Base-by-base conservation (phyloP, 495 filamentous ascomycete species). In the Entonaema liquescens region DNA sequence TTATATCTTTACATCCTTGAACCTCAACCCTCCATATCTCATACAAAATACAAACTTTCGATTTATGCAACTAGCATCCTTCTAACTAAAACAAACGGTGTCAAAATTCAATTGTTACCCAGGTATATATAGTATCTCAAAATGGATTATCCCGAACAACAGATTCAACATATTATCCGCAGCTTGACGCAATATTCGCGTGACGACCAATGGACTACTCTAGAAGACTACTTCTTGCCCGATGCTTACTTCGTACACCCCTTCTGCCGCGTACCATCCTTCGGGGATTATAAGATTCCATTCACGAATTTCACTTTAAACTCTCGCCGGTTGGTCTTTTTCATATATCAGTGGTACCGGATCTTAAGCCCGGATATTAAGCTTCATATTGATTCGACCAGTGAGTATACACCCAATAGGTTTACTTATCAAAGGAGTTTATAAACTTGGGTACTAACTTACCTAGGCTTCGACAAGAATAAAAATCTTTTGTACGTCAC, bases 341-440 rank as follows among this genome's bases (percentile, higher is more conserved):
- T 85, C 62, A 90, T 97, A 38, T 95, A 90, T 70, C 91, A 90
- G 66, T 97, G 93, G 91, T 95, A 96, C 78, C 93, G 93, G 75
- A 89, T 95, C 70, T 82, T 96, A 75, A 91, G 87, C 36, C 93
- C 93, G 1, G 80, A 82, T n/a, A 92, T 94, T 52, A 80, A 88
- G 23, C 70, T 94, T n/a, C 75, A 86, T 0, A 81, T 97, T 9
- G 83, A 92, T 64, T 92, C 90, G 13, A 79, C 90, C 23, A 89
- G 91, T 93, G 79, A 61, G 83, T 76, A 28, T 23, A 28, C 17
- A 33, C 67, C 19, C 23, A 53, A n/a, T n/a, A n/a, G n/a, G n/a
- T n/a, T n/a, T 42, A 42, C 12, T 13, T 42, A 15, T 42, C 38
- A 2, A 13, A 42, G 5, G 12, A 42, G 38, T 8, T 42, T n/a